phyloP scores from a whole-genome alignment of 2,329 filamentous ascomycete genomes.

The Phyllosticta citrichinensis region DNA sequence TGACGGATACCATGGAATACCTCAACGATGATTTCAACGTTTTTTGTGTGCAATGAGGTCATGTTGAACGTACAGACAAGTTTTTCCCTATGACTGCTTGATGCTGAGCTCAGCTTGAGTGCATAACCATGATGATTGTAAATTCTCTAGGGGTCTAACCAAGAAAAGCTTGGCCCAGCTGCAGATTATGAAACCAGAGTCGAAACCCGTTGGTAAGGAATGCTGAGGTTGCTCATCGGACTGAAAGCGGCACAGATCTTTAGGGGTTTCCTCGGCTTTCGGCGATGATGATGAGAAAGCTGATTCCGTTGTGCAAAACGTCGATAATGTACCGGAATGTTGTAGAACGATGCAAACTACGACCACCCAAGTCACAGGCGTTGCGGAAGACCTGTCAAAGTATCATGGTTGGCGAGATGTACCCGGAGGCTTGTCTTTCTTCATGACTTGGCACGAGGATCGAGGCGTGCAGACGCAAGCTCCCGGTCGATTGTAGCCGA shows the following conservation, averaged over 20 bases:
- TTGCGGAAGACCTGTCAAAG: background rate
- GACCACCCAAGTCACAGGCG: background rate
- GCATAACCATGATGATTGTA: background rate
- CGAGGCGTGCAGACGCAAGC: constrained; percentile 6
- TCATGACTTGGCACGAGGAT: constrained; percentile 10
- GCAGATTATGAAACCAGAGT: background rate
- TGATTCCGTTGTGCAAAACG: background rate
- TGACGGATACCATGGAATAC: constrained; percentile 5
- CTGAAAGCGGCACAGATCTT: background rate
- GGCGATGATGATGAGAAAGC: background rate
- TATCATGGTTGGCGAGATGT: background rate
- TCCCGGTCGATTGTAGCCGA: constrained; percentile 1
- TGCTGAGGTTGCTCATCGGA: background rate
- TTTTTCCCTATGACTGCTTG: background rate
- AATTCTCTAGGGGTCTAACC: background rate
- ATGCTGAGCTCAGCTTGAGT: background rate
- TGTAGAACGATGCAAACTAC: background rate
- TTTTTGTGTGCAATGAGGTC: background rate
- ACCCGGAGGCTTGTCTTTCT: background rate
- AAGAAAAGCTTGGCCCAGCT: background rate
- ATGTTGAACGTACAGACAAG: background rate
- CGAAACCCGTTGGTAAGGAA: background rate
- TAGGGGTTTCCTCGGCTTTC: background rate
- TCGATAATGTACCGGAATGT: background rate
- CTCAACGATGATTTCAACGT: background rate